Base-by-base conservation (phyloP, 192 early-diverging fungal genomes). In the Chytriomyces sp. region DNA sequence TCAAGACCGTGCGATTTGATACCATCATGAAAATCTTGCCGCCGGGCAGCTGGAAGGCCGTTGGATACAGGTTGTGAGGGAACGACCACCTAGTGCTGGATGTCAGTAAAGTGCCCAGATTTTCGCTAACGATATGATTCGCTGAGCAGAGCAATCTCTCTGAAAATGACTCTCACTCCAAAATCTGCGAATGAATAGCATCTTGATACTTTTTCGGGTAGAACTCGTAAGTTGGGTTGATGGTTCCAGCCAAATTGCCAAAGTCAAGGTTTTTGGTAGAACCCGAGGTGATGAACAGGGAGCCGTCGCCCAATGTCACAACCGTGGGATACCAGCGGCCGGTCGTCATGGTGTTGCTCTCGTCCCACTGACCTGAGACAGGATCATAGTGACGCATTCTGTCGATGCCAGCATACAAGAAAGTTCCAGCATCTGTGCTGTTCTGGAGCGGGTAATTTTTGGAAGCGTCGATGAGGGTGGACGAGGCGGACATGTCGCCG, bases 141-240 rank as follows among this genome's bases (percentile, higher is more conserved):
- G n/a, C n/a, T n/a, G n/a, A n/a, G n/a, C n/a, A n/a, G n/a, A n/a
- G n/a, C n/a, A n/a, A n/a, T n/a, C n/a, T n/a, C n/a, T n/a, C n/a
- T n/a, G n/a, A n/a, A n/a, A n/a, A n/a, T n/a, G n/a, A n/a, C n/a
- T n/a, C n/a, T n/a, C n/a, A n/a, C n/a, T n/a, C n/a, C n/a, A n/a
- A n/a, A n/a, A n/a, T n/a, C n/a, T n/a, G 61, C 26, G 32, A 75
- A 31, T 17, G 53, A 26, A 59, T 5, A 3, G 62, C 41, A 6
- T n/a, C 28, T 38, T 52, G 54, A 36, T 39, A 64, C n/a, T 25
- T 39, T 41, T 37, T 14, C 7, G 79, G 79, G 30, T 61, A 75
- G 55, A 78, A 81, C 70, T 81, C 79, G 59, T 81, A 81, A 3
- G 79, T 81, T 8, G 79, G 79, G 61, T 80, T 80, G 66, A 70